Evolutionary conservation across 129 eudicot genomes (phyloP).

Genomic region (Scalesia atractyloides): DNA sequence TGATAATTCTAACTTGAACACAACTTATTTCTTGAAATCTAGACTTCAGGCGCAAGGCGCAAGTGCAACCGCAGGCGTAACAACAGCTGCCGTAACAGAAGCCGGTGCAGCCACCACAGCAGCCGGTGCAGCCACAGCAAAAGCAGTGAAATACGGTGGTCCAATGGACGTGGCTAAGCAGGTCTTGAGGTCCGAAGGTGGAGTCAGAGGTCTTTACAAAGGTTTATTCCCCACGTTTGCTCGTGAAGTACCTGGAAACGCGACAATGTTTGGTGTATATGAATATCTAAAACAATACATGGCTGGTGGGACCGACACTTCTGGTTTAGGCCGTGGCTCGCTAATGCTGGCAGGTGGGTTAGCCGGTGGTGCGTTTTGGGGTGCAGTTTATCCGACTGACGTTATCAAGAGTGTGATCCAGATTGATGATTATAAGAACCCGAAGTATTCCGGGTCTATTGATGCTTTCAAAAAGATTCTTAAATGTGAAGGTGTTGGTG

Average conservation of each 20-base stretch:
- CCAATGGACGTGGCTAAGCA: slow-evolving; percentile 91
- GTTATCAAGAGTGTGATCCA: slow-evolving; percentile 92
- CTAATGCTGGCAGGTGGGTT: slow-evolving; percentile 83
- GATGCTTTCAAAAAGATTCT: slow-evolving; percentile 81
- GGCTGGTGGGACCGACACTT: slow-evolving; percentile 94
- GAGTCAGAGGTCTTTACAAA: slow-evolving; percentile 72
- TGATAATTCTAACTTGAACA: slow-evolving; percentile 4
- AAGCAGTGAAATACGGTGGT: slow-evolving; percentile 70
- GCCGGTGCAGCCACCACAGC: slow-evolving; percentile 28
- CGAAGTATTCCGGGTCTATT: slow-evolving; percentile 70
- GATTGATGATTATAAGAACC: slow-evolving; percentile 87
- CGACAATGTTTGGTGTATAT: slow-evolving; percentile 88
- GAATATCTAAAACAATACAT: slow-evolving; percentile 73
- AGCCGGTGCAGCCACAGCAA: slow-evolving; percentile 18
- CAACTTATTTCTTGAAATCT: slow-evolving; percentile 19
- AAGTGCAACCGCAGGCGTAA: slow-evolving; percentile 39
- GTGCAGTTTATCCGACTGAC: slow-evolving; percentile 83
- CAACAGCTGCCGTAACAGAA: slow-evolving; percentile 58
- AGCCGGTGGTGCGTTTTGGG: slow-evolving; percentile 93
- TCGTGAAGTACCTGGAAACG: slow-evolving; percentile 98
- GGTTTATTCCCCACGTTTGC: slow-evolving; percentile 85
- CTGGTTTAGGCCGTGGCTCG: slow-evolving; percentile 70
- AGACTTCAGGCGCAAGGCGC: slow-evolving; percentile 97
- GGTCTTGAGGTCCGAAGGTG: slow-evolving; percentile 76
- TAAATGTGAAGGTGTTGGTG: slow-evolving; percentile 74